phyloP scores from a whole-genome alignment of 2,329 filamentous ascomycete genomes.

The Trichophyton verrucosum region DNA sequence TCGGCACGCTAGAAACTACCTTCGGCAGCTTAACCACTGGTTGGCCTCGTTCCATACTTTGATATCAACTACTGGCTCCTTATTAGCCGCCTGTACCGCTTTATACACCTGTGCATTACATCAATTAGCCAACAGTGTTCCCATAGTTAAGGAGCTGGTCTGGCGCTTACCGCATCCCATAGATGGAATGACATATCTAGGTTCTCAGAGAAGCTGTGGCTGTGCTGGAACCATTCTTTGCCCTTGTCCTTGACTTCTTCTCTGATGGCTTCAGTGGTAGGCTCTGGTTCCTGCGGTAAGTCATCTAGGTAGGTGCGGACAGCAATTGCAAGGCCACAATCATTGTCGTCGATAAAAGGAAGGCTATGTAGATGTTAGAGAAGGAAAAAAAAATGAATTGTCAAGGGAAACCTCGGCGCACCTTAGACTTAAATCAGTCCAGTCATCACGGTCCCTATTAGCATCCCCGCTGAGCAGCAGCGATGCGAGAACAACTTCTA shows the following conservation, averaged over 20 bases:
- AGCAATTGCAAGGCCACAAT: conserved; percentile 37
- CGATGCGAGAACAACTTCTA: conserved; percentile 69
- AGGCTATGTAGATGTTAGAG: conserved; percentile 20
- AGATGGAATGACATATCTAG: conserved; percentile 48
- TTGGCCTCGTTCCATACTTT: conserved; percentile 49
- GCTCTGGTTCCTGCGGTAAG: conserved; percentile 45
- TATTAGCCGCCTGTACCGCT: conserved; percentile 44
- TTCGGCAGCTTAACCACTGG: conserved; percentile 41
- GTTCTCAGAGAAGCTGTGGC: conserved; percentile 45
- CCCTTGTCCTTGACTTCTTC: conserved; percentile 41
- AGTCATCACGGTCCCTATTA: conserved; percentile 55
- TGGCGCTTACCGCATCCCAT: conserved; percentile 49
- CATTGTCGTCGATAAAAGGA: conserved; percentile 35
- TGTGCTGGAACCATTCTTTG: conserved; percentile 50
- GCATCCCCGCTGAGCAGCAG: conserved; percentile 73
- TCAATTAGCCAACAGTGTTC: conserved; percentile 7
- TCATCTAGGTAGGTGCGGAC: conserved; percentile 39
- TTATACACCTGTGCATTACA: conserved; percentile 39
- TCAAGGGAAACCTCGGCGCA: conserved; percentile 35
- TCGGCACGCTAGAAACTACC: conserved; percentile 15
- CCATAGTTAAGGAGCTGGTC: too few species aligned
- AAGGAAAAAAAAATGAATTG: background rate
- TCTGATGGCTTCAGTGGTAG: conserved; percentile 39
- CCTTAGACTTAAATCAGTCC: conserved; percentile 59
- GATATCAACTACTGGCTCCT: conserved; percentile 37